Evolutionary conservation across 768 basidiomycete species (phyloP), one percentile per base, ranked within the genome.

Genomic region (Lactarius hatsudake): DNA sequence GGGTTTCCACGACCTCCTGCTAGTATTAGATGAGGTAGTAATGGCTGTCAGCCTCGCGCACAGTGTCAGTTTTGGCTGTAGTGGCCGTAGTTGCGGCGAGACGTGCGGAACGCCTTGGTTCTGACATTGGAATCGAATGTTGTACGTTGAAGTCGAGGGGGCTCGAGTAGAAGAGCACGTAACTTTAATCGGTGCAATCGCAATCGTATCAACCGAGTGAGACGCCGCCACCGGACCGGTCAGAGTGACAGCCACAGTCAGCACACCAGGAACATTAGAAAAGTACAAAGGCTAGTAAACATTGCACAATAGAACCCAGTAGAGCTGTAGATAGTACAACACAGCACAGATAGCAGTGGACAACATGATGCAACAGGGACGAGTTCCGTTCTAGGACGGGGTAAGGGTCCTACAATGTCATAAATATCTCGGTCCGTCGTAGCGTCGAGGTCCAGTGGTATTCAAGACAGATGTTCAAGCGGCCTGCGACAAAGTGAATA

Each of bases 21-120:
- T 30, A 20, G 32, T 34, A n/a, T 62, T 56, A 63, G 48, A 45
- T 17, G 4, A 9, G n/a, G 3, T 28, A 40, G 15, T 15, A 12
- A 15, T 61, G 42, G 23, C 30, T 15, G 2, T 43, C 34, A 54
- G 18, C 15, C 48, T 56, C 34, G 60, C 65, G 42, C 26, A 69
- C 43, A 30, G 34, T 5, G 8, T 54, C 64, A 48, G 58, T 45
- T 55, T 23, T 10, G 30, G 40, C 20, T 40, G 62, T 59, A 26
- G 69, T 15, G 6, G 63, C 10, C 36, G 38, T 5, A 59, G 3
- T 69, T 40, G 67, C 69, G n/a, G 69, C 69, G 34, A 70, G 67
- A 63, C 69, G 69, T 28, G 69, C 62, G n/a, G 69, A 70, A 30
- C 69, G 69, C 32, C 69, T 63, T 63, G 69, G 69, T 55, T 70